Percentiles rank a stretch among this genome's conserved stretches.
phyloP scores from a whole-genome alignment of 805 yeast species.

The Lipomyces starkeyi region DNA sequence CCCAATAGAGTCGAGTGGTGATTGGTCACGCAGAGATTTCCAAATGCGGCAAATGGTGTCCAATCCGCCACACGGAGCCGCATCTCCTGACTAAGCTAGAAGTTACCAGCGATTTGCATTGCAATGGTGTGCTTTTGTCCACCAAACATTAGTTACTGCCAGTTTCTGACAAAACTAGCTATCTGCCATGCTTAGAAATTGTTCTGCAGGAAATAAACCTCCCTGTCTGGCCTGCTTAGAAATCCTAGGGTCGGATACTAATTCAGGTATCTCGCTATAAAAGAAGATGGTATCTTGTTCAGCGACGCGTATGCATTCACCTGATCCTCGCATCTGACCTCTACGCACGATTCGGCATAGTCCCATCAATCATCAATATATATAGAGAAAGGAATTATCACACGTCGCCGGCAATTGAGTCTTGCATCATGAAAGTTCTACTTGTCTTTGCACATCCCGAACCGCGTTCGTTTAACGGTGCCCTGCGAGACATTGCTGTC shows the following conservation, averaged over 20 bases:
- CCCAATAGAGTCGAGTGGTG: background rate
- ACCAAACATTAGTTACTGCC: too few species aligned
- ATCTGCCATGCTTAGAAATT: background rate
- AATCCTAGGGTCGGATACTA: background rate
- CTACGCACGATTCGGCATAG: background rate
- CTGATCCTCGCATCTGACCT: background rate
- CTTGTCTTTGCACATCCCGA: conserved; percentile 46
- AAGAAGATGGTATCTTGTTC: background rate
- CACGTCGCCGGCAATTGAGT: too few species aligned
- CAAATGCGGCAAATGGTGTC: background rate
- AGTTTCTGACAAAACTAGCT: background rate
- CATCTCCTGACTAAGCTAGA: background rate
- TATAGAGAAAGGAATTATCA: background rate
- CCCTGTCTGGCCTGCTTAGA: background rate
- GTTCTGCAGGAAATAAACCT: background rate
- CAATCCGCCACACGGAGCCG: background rate
- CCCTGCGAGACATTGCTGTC: conserved; percentile 37
- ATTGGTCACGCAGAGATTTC: conserved; percentile 10
- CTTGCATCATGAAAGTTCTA: conserved; percentile 36
- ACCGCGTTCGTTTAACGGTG: conserved; percentile 40
- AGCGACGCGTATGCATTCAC: background rate
- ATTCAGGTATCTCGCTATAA: background rate
- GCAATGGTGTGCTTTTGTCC: too few species aligned
- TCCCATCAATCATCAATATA: background rate
- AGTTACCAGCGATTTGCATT: background rate